Evolutionary conservation across 1,284 basidiomycete species (phyloP).

Genomic region (Coniferiporia sulphurascens): DNA sequence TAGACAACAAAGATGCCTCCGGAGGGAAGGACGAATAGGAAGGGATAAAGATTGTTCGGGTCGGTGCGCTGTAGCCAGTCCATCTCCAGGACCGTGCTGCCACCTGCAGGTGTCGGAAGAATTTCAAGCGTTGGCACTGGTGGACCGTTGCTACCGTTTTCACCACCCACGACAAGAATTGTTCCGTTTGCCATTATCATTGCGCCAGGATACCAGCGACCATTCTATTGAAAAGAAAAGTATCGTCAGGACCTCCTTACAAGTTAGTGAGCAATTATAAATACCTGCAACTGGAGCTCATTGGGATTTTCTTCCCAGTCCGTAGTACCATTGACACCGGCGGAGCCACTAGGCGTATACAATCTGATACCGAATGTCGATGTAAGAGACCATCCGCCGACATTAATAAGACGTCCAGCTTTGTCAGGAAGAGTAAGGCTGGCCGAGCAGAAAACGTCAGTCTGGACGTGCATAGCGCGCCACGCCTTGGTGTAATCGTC

Average conservation of each 20-base stretch:
- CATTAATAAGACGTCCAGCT: conserved; percentile 59
- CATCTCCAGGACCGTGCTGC: conserved; percentile 36
- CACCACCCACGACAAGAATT: conserved; percentile 68
- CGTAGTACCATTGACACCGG: conserved; percentile 57
- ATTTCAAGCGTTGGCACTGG: conserved; percentile 64
- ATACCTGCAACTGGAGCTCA: conserved; percentile 47
- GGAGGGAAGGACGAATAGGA: conserved; percentile 64
- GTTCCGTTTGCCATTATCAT: conserved; percentile 64
- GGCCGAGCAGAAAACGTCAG: conserved; percentile 75
- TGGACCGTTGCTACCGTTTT: conserved; percentile 61
- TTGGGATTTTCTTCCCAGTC: conserved; percentile 63
- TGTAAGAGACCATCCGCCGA: conserved; percentile 61
- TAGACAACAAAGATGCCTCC: conserved; percentile 64
- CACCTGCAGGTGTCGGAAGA: conserved; percentile 41
- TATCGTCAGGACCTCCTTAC: neutral
- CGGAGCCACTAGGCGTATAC: conserved; percentile 53
- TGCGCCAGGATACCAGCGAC: conserved; percentile 69
- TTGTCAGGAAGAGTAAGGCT: conserved; percentile 69
- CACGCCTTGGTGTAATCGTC: conserved; percentile 53
- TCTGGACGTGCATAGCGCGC: conserved; percentile 68
- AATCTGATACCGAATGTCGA: conserved; percentile 67
- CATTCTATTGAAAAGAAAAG: conserved; percentile 38
- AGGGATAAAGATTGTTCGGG: conserved; percentile 73
- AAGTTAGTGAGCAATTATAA: neutral
- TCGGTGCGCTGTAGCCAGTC: conserved; percentile 56